These are phyloP conservation scores for Cadophora sp. DNA, from an alignment of 2,329 filamentous ascomycete genomes.

Conservation along the genomic window DNA sequence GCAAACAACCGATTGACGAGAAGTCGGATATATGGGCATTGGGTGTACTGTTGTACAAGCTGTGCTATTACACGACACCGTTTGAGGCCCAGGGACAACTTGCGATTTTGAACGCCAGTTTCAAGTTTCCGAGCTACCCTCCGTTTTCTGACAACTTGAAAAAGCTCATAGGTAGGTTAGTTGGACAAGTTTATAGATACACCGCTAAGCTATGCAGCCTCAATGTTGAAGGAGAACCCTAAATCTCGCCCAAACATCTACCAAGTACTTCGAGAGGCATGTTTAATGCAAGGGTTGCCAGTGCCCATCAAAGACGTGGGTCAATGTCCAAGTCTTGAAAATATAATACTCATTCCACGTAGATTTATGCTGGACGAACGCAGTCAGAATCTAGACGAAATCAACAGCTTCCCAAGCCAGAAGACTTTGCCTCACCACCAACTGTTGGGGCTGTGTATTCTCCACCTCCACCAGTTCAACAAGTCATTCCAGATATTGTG, in stretches of 20 bases:
- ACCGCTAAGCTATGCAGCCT: slow-evolving; percentile 59
- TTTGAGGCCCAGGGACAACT: slow-evolving; percentile 98
- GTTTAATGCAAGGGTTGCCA: slow-evolving; percentile 85
- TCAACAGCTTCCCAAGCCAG: slow-evolving; percentile 63
- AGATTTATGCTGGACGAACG: slow-evolving; percentile 75
- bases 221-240: slow-evolving; percentile 88
- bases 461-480: slow-evolving; percentile 72
- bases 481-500: slow-evolving; percentile 83
- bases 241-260: slow-evolving; percentile 86
- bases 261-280: slow-evolving; percentile 86
- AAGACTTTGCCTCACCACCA: slow-evolving; percentile 56
- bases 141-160: slow-evolving; percentile 90
- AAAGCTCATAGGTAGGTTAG: slow-evolving; percentile 78
- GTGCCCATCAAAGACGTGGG: slow-evolving; percentile 89
- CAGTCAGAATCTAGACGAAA: slow-evolving; percentile 67
- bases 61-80: slow-evolving; percentile 98
- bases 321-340: slow-evolving; percentile 27
- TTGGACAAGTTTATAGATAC: background rate
- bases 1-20: slow-evolving; percentile 95
- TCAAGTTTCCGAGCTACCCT: slow-evolving; percentile 88
- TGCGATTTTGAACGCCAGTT: slow-evolving; percentile 94
- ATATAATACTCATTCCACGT: slow-evolving; percentile 23
- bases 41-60: slow-evolving; percentile 93
- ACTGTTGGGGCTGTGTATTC: slow-evolving; percentile 83
- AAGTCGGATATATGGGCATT: slow-evolving; percentile 98